These are phyloP conservation scores for Cytospora paraplurivora DNA, from an alignment of 2,329 filamentous ascomycete genomes.

Conservation along the genomic window DNA sequence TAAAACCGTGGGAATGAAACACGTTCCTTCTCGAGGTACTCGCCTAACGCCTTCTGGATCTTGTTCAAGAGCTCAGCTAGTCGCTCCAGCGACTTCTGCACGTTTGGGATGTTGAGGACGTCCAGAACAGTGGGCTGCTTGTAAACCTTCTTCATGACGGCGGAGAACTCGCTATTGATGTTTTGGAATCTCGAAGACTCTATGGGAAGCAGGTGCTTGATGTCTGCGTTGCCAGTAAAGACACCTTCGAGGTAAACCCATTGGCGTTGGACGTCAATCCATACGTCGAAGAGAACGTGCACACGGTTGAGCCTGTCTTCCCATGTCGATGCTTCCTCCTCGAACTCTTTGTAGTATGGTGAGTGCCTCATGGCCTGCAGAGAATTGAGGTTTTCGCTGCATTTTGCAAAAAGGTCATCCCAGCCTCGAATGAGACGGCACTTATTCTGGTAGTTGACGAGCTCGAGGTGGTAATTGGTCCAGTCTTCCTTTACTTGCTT, in stretches of 20 bases:
- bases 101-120: conserved; percentile 91
- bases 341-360: conserved; percentile 98
- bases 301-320: conserved; percentile 98
- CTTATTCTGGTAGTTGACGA: conserved; percentile 97
- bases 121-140: conserved; percentile 95
- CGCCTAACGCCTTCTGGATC: conserved; percentile 97
- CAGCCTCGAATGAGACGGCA: conserved; percentile 95
- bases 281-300: conserved; percentile 97
- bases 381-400: conserved; percentile 96
- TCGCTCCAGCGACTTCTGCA: conserved; percentile 93
- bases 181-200: conserved; percentile 98
- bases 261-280: conserved; percentile 99
- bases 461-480: conserved; percentile 91
- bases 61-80: conserved; percentile 97
- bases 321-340: conserved; percentile 95
- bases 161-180: conserved; percentile 97
- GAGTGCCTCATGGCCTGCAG: conserved; percentile 98
- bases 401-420: conserved; percentile 98
- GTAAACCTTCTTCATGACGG: conserved; percentile 99
- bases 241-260: conserved; percentile 99
- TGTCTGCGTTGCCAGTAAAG: conserved; percentile 97
- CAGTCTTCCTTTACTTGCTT: conserved; percentile 96
- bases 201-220: conserved; percentile 95
- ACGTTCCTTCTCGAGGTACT: conserved; percentile 97
- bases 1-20: conserved; percentile 99